Evolutionary conservation across 805 yeast species (phyloP).

Genomic region (Wickerhamomyces bovis): DNA sequence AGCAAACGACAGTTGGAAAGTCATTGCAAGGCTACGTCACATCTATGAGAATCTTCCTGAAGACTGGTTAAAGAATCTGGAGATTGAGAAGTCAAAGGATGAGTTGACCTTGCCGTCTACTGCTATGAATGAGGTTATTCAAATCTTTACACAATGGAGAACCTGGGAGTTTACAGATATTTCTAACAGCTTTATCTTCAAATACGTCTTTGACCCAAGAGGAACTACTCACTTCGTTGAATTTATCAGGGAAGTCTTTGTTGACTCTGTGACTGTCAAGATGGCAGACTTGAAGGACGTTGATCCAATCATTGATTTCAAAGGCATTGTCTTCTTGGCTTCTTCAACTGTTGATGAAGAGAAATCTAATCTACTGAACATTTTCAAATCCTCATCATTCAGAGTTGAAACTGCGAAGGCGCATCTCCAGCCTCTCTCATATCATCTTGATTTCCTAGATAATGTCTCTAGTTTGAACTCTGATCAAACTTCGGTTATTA

Average conservation of each 20-base stretch:
- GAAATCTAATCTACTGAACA: not conserved
- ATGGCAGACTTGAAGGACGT: not conserved
- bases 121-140: slow-evolving; percentile 50
- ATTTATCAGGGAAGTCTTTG: not conserved
- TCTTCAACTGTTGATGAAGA: not conserved
- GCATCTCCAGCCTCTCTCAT: not conserved
- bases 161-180: slow-evolving; percentile 80
- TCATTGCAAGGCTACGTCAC: slow-evolving; percentile 73
- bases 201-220: slow-evolving; percentile 34
- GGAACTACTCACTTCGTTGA: not conserved
- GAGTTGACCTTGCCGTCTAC: slow-evolving; percentile 41
- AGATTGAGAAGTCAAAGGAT: slow-evolving; percentile 25
- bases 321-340: not conserved
- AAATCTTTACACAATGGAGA: slow-evolving; percentile 74
- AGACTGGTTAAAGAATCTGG: slow-evolving; percentile 38
- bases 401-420: not conserved
- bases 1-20: slow-evolving; percentile 81
- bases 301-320: not conserved
- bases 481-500: not conserved
- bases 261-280: slow-evolving; percentile 3
- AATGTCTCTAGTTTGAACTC: not conserved
- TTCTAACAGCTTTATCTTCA: slow-evolving; percentile 49
- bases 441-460: not conserved
- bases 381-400: not conserved
- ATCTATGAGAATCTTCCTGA: slow-evolving; percentile 53